A percentile compares a stretch with the other conserved stretches of the same genome.
These are phyloP conservation scores for Smallanthus sonchifolius DNA, from an alignment of 129 eudicot species.

Conservation along the genomic window DNA sequence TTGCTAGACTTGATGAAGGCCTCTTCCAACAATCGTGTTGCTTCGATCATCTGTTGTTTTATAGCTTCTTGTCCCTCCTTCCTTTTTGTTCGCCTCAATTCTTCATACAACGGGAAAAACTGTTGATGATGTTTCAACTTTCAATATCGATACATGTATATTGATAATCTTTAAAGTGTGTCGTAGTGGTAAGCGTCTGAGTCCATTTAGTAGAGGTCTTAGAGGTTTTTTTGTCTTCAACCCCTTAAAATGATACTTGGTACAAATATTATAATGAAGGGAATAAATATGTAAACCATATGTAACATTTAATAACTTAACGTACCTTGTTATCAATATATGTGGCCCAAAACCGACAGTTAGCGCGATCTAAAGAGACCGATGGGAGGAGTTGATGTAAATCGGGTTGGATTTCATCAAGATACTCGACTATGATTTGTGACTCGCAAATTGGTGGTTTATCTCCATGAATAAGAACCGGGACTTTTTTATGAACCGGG, in stretches of 20 bases:
- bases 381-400: background rate
- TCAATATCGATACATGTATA: background rate
- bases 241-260: background rate
- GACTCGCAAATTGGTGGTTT: background rate
- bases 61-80: conserved; percentile 25
- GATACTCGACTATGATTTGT: background rate
- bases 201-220: too few species aligned
- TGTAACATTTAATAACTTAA: background rate
- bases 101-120: conserved; percentile 31
- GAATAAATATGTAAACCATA: too few species aligned
- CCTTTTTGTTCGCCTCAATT: background rate
- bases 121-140: background rate
- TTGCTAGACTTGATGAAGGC: conserved; percentile 43
- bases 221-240: too few species aligned
- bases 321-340: background rate
- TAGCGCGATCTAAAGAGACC: background rate
- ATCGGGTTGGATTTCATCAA: background rate
- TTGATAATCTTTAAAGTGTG: background rate
- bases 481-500: background rate
- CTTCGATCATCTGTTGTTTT: conserved; percentile 10
- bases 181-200: too few species aligned
- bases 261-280: background rate
- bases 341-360: background rate
- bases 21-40: conserved; percentile 28
- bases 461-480: background rate